A percentile compares a stretch with the other conserved stretches of the same genome.
Evolutionary conservation across 2,329 filamentous ascomycete genomes (phyloP).

Genomic region (Zymoseptoria pseudotritici): DNA sequence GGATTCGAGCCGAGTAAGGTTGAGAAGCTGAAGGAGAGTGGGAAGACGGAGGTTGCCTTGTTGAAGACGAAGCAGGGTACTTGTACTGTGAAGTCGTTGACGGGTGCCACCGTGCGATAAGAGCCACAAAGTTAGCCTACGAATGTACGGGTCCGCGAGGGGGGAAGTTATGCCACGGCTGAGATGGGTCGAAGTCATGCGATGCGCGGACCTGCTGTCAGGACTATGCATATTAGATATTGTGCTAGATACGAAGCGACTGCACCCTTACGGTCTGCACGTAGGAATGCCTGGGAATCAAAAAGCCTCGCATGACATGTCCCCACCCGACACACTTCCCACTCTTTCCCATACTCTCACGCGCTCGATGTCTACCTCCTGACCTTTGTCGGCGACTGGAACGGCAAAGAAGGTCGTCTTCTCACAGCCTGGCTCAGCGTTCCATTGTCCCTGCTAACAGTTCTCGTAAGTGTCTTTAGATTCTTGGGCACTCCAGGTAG

Average conservation of each 20-base stretch:
- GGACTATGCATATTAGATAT: neutral
- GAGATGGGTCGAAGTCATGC: too few relatives aligned
- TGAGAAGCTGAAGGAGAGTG: conserved; percentile 61
- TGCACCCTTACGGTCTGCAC: neutral
- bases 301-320: neutral
- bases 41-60: conserved; percentile 48
- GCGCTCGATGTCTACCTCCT: neutral
- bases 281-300: neutral
- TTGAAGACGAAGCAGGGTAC: conserved; percentile 73
- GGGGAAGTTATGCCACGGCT: too few relatives aligned
- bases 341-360: neutral
- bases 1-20: conserved; percentile 76
- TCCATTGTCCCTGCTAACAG: conserved; percentile 20
- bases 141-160: too few relatives aligned
- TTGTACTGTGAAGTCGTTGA: conserved; percentile 76
- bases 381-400: conserved; percentile 20
- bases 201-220: neutral
- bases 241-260: neutral
- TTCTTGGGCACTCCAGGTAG: conserved; percentile 12
- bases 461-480: conserved; percentile 19
- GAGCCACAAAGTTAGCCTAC: too few relatives aligned
- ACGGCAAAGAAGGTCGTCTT: conserved; percentile 19
- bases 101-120: conserved; percentile 75
- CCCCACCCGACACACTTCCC: neutral
- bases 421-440: conserved; percentile 23